These are phyloP conservation scores for Neurospora terricola DNA, from an alignment of 495 filamentous ascomycete genomes.

Conservation along the genomic window DNA sequence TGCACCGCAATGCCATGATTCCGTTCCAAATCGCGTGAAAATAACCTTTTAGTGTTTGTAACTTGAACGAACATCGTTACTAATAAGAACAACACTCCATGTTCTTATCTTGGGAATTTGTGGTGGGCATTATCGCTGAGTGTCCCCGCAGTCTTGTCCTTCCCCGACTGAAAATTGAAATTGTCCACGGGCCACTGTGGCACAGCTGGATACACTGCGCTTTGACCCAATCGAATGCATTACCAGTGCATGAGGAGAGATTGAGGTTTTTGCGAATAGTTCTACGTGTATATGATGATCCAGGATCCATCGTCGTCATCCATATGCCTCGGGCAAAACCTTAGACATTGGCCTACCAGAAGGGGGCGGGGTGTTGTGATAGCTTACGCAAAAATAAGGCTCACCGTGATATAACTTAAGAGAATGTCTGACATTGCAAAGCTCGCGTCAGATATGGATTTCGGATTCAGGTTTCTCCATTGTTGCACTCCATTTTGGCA, in stretches of 20 bases:
- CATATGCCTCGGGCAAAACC: neutral
- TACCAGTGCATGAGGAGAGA: no score
- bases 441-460: neutral
- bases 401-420: neutral
- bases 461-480: neutral
- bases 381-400: neutral
- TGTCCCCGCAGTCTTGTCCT: neutral
- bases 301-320: no score
- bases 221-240: no score
- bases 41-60: no score
- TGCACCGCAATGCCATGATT: neutral
- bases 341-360: neutral
- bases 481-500: neutral
- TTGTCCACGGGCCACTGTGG: no score
- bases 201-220: no score
- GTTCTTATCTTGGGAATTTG: neutral
- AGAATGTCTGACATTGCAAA: neutral
- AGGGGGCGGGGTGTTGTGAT: neutral
- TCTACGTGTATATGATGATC: no score
- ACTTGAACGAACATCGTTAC: no score
- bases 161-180: no score
- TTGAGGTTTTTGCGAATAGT: no score
- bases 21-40: no score
- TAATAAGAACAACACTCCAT: neutral
- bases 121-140: neutral